Base-by-base conservation (phyloP, 139 green algal genomes). In the Spirogloea muscicola region DNA sequence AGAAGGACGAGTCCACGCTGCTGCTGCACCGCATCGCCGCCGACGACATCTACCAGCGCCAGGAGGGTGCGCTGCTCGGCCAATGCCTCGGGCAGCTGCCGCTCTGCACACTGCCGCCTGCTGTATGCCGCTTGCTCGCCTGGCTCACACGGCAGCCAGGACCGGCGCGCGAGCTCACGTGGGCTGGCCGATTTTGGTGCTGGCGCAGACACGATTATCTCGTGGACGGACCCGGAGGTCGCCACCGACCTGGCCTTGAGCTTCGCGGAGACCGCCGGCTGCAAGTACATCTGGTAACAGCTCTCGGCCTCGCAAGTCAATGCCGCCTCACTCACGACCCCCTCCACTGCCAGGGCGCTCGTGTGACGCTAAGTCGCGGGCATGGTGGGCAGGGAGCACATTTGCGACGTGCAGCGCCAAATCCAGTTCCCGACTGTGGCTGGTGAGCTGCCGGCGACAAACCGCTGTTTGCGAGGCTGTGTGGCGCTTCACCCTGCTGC, bases 161-260 rank as follows among this genome's bases (percentile, higher is more conserved):
- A n/a, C n/a, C n/a, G n/a, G n/a, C n/a, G n/a, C n/a, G n/a, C n/a
- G n/a, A n/a, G n/a, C n/a, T n/a, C n/a, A n/a, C n/a, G n/a, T n/a
- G n/a, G n/a, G n/a, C n/a, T n/a, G n/a, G n/a, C n/a, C n/a, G n/a
- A n/a, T n/a, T n/a, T n/a, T n/a, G n/a, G n/a, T n/a, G n/a, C n/a
- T n/a, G n/a, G n/a, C n/a, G 91, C 95, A 43, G 86, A 93, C 49
- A 98, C 92, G 16, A 99, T 99, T 76, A 98, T 99, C 43, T 93
- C 89, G 0, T 99, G 94, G 94, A 86, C 86, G 1, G 94, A 99
- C 79, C 52, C 82, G 0, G 88, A 94, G 34, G 81, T 94, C 3
- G 82, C 77, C 48, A 97, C 90, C 6, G 93, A 99, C 76, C 85
- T 98, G 3, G 94, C 94, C 7, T 88, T 99, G 1, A 96, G 89